phyloP scores from a whole-genome alignment of 208 protist genomes.

The Crithidia brevicula region DNA sequence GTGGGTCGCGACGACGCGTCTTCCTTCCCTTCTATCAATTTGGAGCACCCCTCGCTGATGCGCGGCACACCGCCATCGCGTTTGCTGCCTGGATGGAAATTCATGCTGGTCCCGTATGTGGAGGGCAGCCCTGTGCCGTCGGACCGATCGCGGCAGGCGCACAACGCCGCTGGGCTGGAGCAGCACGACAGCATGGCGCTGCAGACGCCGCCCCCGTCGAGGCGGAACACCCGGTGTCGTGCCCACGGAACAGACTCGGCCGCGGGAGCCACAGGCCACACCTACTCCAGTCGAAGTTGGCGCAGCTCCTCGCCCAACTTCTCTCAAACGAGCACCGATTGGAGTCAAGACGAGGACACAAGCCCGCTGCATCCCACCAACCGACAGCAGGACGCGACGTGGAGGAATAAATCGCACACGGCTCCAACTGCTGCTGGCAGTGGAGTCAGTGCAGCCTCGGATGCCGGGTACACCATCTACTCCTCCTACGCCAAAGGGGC shows the following conservation, averaged over 20 bases:
- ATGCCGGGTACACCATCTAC: conserved; percentile 15
- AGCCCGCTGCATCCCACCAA: background rate
- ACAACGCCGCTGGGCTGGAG: too few species aligned
- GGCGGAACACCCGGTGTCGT: too few species aligned
- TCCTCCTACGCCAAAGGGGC: conserved; percentile 35
- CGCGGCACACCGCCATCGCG: background rate
- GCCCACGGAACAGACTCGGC: too few species aligned
- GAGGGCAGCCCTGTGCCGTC: conserved; percentile 7
- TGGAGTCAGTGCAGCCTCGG: background rate
- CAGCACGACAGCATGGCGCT: too few species aligned
- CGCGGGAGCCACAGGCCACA: background rate
- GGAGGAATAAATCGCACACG: background rate
- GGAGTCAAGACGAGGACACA: conserved; percentile 1
- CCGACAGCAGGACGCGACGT: background rate
- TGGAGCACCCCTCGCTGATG: conserved; percentile 10
- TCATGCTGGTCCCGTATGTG: conserved; percentile 29
- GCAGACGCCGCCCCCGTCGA: background rate
- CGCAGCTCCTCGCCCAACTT: background rate
- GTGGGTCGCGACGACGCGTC: background rate
- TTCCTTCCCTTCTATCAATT: conserved; percentile 4
- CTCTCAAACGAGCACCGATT: conserved; percentile 9
- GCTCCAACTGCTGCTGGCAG: background rate
- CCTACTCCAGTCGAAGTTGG: too few species aligned
- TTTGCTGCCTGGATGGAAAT: conserved; percentile 26
- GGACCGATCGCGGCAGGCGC: too few species aligned